Conservation (phyloP, 257 asterid genomes). For the Jasminum sambac region DNA sequence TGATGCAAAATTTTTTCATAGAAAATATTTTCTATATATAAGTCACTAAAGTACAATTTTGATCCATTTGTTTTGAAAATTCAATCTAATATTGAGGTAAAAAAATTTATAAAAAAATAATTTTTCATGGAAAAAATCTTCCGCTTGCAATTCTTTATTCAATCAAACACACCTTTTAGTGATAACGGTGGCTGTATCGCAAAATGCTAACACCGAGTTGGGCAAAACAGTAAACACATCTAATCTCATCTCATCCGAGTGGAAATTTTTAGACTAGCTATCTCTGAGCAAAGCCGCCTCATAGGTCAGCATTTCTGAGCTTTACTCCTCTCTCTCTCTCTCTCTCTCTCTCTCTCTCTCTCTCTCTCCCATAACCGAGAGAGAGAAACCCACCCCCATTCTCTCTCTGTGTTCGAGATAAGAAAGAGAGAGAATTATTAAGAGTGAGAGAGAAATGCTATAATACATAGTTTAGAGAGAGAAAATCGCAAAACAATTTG, state of each 20-base stretch:
- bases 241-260: slow-evolving; percentile 22
- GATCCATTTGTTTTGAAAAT: too few relatives aligned
- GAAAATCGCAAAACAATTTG: not conserved
- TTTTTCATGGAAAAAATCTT: not conserved
- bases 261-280: slow-evolving; percentile 31
- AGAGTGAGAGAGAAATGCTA: slow-evolving; percentile 22
- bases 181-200: slow-evolving; percentile 34
- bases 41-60: too few relatives aligned
- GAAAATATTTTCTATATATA: too few relatives aligned
- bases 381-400: slow-evolving; percentile 9
- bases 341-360: slow-evolving; percentile 16
- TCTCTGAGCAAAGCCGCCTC: slow-evolving; percentile 67
- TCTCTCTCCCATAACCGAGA: slow-evolving; percentile 24
- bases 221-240: slow-evolving; percentile 43
- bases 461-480: not conserved
- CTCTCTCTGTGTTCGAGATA: slow-evolving; percentile 9
- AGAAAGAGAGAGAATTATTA: slow-evolving; percentile 35
- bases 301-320: slow-evolving; percentile 35
- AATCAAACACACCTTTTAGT: too few relatives aligned
- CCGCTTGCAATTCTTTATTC: too few relatives aligned
- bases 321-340: slow-evolving; percentile 22
- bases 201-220: slow-evolving; percentile 23
- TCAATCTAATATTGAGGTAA: not conserved
- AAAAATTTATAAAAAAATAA: not conserved
- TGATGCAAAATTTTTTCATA: too few relatives aligned